Base-by-base conservation (phyloP, 306 rosid species). In the Quercus alba region DNA sequence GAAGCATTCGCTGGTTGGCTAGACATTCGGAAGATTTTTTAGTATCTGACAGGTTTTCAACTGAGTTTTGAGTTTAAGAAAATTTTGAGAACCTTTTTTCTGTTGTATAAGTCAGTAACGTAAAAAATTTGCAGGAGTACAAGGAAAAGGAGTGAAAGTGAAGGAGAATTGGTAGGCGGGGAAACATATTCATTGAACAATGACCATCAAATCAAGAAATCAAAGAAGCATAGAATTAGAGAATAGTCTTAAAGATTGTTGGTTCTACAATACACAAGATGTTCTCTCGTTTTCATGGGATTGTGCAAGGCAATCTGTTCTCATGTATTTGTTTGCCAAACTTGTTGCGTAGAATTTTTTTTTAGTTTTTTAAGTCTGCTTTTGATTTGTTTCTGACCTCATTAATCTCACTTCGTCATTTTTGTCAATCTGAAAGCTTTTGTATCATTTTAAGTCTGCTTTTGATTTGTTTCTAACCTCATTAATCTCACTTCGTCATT, bases 1-100 rank as follows among this genome's bases (percentile, higher is more conserved):
- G 99, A 77, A 87, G 81, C 90, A 81, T 91, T 77, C 76, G 70
- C 69, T 93, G 97, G 94, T 81, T 96, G 82, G 91, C 84, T 70
- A 89, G 79, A 78, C 81, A 86, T 75, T 68, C 59, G 68, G 84
- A 86, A 78, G 91, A 75, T 52, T 81, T 25, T 82, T 57, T 89
- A 75, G 68, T 56, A 56, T 55, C 74, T 19, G 81, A 81, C 84
- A 85, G 92, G 97, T 91, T 70, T 78, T 68, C 73, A 59, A 35
- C 72, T 68, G 75, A 56, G 75, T 58, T 74, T 72, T 31, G 26
- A 68, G 41, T 70, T 72, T 10, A 10, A 6, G 21, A 44, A 30
- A 5, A 66, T 33, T 64, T 62, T 63, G 68, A 12, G 55, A 20
- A 30, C 15, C 23, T 30, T 26, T 10, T 63, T 54, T 19, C 28